Conservation (phyloP, 2,329 filamentous ascomycete species). For the Plenodomus tracheiphilus region DNA sequence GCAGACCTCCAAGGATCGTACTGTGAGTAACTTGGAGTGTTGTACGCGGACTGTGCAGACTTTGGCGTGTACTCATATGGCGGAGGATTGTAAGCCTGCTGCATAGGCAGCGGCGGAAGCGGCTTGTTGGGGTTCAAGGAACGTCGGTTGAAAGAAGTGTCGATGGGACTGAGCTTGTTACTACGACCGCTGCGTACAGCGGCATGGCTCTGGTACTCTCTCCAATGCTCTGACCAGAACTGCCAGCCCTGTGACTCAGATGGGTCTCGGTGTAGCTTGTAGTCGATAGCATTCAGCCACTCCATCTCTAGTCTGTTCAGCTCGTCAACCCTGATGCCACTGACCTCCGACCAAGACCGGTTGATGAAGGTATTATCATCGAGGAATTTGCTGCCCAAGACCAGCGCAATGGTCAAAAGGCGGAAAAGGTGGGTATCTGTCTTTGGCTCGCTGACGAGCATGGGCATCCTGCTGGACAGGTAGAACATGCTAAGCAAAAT, state of each 20-base stretch:
- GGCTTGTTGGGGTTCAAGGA: slow-evolving; percentile 52
- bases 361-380: slow-evolving; percentile 99
- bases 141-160: slow-evolving; percentile 64
- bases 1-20: slow-evolving; percentile 49
- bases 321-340: slow-evolving; percentile 81
- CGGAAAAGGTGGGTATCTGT: slow-evolving; percentile 77
- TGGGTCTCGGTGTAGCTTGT: slow-evolving; percentile 85
- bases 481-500: slow-evolving; percentile 91
- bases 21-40: slow-evolving; percentile 36
- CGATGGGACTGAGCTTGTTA: slow-evolving; percentile 61
- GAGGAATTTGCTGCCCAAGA: slow-evolving; percentile 92
- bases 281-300: slow-evolving; percentile 82
- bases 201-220: slow-evolving; percentile 61
- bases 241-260: slow-evolving; percentile 72
- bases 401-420: slow-evolving; percentile 79
- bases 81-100: slow-evolving; percentile 45
- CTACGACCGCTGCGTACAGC: slow-evolving; percentile 43
- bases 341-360: slow-evolving; percentile 94
- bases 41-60: slow-evolving; percentile 44
- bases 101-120: slow-evolving; percentile 43
- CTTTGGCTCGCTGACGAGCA: slow-evolving; percentile 59
- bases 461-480: slow-evolving; percentile 79
- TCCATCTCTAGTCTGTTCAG: slow-evolving; percentile 85
- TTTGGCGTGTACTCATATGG: slow-evolving; percentile 42
- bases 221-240: slow-evolving; percentile 69